phyloP scores from a whole-genome alignment of 2,329 filamentous ascomycete genomes.

The Xenoacremonium recifei region DNA sequence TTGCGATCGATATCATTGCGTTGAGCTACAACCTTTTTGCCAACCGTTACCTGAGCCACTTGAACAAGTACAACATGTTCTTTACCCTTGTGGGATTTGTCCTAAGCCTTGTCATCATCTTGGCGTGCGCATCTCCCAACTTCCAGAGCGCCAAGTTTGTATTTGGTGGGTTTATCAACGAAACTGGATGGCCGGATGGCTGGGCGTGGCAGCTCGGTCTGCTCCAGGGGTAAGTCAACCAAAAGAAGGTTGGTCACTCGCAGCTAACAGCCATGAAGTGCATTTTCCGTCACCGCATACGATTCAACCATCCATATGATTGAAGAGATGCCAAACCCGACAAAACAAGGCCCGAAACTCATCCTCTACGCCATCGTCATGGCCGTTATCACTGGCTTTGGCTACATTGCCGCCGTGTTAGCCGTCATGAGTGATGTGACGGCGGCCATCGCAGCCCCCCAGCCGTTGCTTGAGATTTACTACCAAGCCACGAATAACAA shows the following conservation, averaged over 20 bases:
- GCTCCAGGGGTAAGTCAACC: too few species aligned
- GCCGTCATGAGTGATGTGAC: too few species aligned
- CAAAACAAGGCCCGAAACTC: background rate
- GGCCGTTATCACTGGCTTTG: background rate
- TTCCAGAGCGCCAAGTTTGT: too few species aligned
- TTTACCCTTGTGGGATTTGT: background rate
- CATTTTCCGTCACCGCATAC: too few species aligned
- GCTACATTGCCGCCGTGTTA: conserved; percentile 2
- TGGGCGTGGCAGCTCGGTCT: background rate
- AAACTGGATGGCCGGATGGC: conserved; percentile 4
- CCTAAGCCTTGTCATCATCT: background rate
- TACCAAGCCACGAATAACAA: too few species aligned
- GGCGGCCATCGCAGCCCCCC: too few species aligned
- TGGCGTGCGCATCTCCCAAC: background rate
- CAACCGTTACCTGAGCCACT: background rate
- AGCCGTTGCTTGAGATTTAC: conserved; percentile 1
- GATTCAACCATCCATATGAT: too few species aligned
- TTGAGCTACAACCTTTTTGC: background rate
- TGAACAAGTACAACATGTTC: conserved; percentile 1
- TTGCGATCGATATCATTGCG: background rate
- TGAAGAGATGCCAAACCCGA: too few species aligned
- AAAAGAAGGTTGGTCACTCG: too few species aligned
- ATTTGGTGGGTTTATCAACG: conserved; percentile 1
- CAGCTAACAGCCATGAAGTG: too few species aligned
- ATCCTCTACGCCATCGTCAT: background rate